Percentiles rank a stretch among this genome's conserved stretches.
Evolutionary conservation across 768 basidiomycete genomes (phyloP).

Genomic region (Mycena rosella): DNA sequence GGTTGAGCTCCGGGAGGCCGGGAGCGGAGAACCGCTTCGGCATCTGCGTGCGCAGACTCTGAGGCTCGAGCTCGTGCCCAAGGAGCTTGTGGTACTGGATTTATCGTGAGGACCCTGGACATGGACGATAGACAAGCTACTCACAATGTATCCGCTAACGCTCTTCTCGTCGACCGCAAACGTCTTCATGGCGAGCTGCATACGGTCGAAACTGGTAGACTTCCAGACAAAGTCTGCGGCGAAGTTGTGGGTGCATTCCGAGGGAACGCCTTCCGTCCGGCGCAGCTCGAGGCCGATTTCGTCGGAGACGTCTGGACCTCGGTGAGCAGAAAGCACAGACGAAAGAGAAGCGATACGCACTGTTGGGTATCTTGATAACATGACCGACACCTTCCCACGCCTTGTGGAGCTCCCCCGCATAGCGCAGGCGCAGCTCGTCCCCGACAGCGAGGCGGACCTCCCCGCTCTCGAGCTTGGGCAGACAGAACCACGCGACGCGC

Average conservation of each 20-base stretch:
- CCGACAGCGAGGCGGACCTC: slow-evolving; percentile 97
- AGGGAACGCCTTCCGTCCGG: slow-evolving; percentile 91
- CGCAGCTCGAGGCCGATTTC: slow-evolving; percentile 96
- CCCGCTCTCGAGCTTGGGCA: slow-evolving; percentile 98
- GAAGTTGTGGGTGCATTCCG: slow-evolving; percentile 94
- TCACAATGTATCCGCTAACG: slow-evolving; percentile 97
- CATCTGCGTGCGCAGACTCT: slow-evolving; percentile 91
- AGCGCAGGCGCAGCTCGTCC: slow-evolving; percentile 92
- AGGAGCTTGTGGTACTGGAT: slow-evolving; percentile 96
- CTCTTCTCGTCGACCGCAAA: slow-evolving; percentile 99
- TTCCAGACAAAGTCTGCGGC: slow-evolving; percentile 99
- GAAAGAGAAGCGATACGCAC: slow-evolving; percentile 59
- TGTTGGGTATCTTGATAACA: slow-evolving; percentile 99
- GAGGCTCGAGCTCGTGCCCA: slow-evolving; percentile 97
- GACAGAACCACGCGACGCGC: slow-evolving; percentile 96
- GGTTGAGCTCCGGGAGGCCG: slow-evolving; percentile 97
- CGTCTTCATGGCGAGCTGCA: slow-evolving; percentile 99
- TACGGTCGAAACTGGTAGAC: slow-evolving; percentile 98
- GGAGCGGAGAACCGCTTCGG: slow-evolving; percentile 98
- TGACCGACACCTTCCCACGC: slow-evolving; percentile 98
- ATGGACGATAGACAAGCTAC: slow-evolving; percentile 44
- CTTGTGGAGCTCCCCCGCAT: slow-evolving; percentile 90
- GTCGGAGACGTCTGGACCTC: slow-evolving; percentile 88
- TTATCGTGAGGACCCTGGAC: slow-evolving; percentile 23
- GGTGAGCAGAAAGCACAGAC: slow-evolving; percentile 13